These are phyloP conservation scores for Trifolium repens DNA, from an alignment of 306 rosid genomes.

Conservation along the genomic window DNA sequence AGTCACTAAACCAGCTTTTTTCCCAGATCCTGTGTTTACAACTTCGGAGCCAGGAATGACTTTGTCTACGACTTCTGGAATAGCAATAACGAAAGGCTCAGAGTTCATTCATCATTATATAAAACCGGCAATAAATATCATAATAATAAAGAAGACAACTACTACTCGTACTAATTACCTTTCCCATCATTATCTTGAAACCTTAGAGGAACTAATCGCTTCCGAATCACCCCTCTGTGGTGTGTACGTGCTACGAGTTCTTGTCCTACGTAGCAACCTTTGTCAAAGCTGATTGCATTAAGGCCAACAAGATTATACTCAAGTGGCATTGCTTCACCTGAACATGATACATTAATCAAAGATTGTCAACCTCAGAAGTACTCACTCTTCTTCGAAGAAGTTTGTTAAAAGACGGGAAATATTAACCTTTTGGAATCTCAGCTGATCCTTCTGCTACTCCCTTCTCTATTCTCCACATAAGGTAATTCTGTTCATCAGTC, in stretches of 20 bases:
- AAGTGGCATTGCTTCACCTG: conserved; percentile 90
- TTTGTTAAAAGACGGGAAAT: conserved; percentile 15
- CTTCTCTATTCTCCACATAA: conserved; percentile 72
- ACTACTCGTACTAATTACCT: conserved; percentile 53
- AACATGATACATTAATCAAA: conserved; percentile 33
- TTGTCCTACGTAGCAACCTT: conserved; percentile 95
- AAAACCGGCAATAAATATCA: background rate
- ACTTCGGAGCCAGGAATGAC: conserved; percentile 70
- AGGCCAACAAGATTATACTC: conserved; percentile 91
- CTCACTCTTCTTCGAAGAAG: background rate
- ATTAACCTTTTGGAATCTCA: conserved; percentile 85
- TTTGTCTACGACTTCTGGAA: conserved; percentile 59
- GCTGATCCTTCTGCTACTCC: conserved; percentile 95
- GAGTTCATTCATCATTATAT: background rate
- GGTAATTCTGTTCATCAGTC: conserved; percentile 78
- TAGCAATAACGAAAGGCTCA: conserved; percentile 33
- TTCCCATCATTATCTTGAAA: conserved; percentile 62
- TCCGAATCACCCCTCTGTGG: conserved; percentile 86
- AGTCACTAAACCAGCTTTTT: conserved; percentile 71
- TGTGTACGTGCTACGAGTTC: conserved; percentile 91
- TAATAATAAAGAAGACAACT: background rate
- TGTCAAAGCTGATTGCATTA: conserved; percentile 91
- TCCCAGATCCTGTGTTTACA: conserved; percentile 53
- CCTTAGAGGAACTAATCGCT: conserved; percentile 75
- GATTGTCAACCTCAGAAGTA: conserved; percentile 17